These are phyloP conservation scores for Tetrastigma voinierianum DNA, from an alignment of 164 flowering plant species.

Conservation along the genomic window DNA sequence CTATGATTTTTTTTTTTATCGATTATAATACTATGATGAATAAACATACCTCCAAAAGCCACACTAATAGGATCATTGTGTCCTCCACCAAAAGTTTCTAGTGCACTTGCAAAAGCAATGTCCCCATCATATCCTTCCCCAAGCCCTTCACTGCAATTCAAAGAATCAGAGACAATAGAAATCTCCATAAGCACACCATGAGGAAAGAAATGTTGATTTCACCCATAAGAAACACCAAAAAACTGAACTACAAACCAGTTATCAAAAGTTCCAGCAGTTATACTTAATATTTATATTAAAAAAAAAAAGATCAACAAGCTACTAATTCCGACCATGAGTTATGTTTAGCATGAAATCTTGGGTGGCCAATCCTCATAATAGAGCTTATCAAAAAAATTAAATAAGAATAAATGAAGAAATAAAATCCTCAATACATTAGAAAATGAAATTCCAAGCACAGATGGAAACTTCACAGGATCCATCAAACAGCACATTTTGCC, in stretches of 20 bases:
- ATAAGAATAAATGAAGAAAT: no score
- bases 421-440: not conserved
- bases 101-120: constrained; percentile 88
- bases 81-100: constrained; percentile 94
- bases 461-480: not conserved
- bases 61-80: constrained; percentile 92
- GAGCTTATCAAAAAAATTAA: no score
- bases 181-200: not conserved
- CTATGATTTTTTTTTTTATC: no score
- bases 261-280: not conserved
- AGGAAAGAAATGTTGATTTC: not conserved
- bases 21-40: no score
- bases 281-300: not conserved
- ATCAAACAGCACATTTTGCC: not conserved
- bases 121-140: constrained; percentile 95
- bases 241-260: not conserved
- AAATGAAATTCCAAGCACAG: not conserved
- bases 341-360: not conserved
- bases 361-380: no score
- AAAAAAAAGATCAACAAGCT: not conserved
- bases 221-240: not conserved
- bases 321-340: not conserved
- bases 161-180: constrained; percentile 6
- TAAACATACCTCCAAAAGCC: constrained; percentile 85
- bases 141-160: constrained; percentile 80